Percentiles rank a stretch among this genome's conserved stretches.
These are phyloP conservation scores for Diospyros lotus DNA, from an alignment of 148 eudicot genomes.

Conservation along the genomic window DNA sequence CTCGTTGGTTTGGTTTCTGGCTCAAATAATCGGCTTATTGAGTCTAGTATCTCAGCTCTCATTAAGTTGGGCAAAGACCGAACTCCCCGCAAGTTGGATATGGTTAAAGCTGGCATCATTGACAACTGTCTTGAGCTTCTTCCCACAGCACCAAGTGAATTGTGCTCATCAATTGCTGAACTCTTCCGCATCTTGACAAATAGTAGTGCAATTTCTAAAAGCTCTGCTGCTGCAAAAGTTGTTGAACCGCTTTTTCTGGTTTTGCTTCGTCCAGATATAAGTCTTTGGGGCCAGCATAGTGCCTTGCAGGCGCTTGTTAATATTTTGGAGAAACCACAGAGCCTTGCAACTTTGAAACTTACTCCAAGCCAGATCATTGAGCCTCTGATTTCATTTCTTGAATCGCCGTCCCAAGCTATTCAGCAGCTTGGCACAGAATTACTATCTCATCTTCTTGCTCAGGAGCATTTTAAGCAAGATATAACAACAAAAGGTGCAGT, in stretches of 20 bases:
- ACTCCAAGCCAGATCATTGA: conserved; percentile 68
- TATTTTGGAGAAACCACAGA: conserved; percentile 76
- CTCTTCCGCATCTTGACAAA: conserved; percentile 76
- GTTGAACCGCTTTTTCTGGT: conserved; percentile 69
- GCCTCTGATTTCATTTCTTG: conserved; percentile 64
- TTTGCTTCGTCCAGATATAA: conserved; percentile 57
- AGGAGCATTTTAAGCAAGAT: conserved; percentile 75
- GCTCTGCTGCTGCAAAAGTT: conserved; percentile 51
- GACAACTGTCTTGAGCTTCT: conserved; percentile 61
- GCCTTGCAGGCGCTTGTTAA: conserved; percentile 86
- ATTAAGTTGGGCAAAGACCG: conserved; percentile 73
- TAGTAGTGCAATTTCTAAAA: conserved; percentile 61
- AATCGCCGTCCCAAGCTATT: conserved; percentile 72
- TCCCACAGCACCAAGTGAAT: conserved; percentile 50
- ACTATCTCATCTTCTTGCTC: conserved; percentile 66
- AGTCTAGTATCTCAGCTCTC: conserved; percentile 62
- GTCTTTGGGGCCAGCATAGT: conserved; percentile 71
- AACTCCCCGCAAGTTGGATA: conserved; percentile 65
- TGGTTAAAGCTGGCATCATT: conserved; percentile 67
- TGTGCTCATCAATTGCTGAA: conserved; percentile 67
- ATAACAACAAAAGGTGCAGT: conserved; percentile 59
- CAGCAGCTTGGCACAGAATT: conserved; percentile 77
- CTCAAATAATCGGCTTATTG: conserved; percentile 52
- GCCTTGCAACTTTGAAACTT: conserved; percentile 52
- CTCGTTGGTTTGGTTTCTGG: conserved; percentile 71